Evolutionary conservation across 139 green algal genomes (phyloP).

Genomic region (Chlorella ohadii): DNA sequence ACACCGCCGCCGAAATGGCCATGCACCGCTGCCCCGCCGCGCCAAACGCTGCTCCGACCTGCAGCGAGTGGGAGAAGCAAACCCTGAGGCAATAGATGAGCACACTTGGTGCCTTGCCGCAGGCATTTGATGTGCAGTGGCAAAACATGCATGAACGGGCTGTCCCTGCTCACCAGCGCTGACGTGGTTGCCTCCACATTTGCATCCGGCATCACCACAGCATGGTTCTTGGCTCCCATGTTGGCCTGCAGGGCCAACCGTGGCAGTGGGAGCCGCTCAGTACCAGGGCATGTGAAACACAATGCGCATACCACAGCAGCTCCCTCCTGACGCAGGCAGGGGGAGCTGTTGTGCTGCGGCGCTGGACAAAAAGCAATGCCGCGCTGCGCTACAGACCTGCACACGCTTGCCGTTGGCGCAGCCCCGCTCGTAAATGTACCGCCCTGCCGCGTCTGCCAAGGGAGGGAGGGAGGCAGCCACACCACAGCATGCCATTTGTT

Average conservation of each 20-base stretch:
- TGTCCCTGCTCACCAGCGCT: slow-evolving; percentile 69
- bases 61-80: no score
- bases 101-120: no score
- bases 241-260: slow-evolving; percentile 73
- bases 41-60: slow-evolving; percentile 87
- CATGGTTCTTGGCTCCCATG: slow-evolving; percentile 98
- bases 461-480: neutral
- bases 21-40: slow-evolving; percentile 98
- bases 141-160: no score
- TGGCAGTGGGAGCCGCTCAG: no score
- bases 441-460: slow-evolving; percentile 60
- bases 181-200: slow-evolving; percentile 78
- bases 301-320: no score
- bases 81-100: no score
- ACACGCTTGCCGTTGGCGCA: slow-evolving; percentile 89
- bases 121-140: no score
- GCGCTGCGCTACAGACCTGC: slow-evolving; percentile 59
- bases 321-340: no score
- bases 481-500: no score
- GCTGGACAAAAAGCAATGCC: no score
- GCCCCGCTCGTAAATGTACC: slow-evolving; percentile 87
- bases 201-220: slow-evolving; percentile 95
- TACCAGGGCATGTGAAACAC: no score
- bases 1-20: slow-evolving; percentile 93
- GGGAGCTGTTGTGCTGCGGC: no score